Base-by-base conservation (phyloP, 768 basidiomycete species). In the Tulasnella sp. region DNA sequence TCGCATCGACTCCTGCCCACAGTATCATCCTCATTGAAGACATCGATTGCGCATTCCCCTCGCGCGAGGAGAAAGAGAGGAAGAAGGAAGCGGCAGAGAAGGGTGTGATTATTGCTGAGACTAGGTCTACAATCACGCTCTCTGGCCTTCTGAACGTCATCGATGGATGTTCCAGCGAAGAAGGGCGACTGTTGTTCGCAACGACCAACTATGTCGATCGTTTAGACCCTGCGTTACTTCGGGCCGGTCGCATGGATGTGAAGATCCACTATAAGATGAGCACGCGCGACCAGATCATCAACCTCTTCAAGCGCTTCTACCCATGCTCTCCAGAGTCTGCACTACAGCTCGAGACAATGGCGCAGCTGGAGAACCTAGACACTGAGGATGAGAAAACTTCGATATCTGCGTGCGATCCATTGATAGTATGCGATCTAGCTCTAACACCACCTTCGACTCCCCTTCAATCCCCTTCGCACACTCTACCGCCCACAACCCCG, bases 131-230 rank as follows among this genome's bases (percentile, higher is more conserved):
- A 1, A 76, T 81, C 25, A 81, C 79, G 1, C 71, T 83, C 10
- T 78, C 77, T 1, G 80, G 80, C 0, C 66, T 82, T 11, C 65
- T 83, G 31, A 83, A 83, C 64, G 77, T 80, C 3, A 68, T 82
- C 21, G 80, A 83, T 63, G 80, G 81, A 2, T 76, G 80, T 10
- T 78, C 60, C 2, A 79, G 79, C 65, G 79, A 82, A 61, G 80
- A 81, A 64, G 81, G 81, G 10, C 78, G 78, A 60, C 67, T 83
- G 11, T 77, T 81, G 63, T 81, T 83, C 57, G 79, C 80, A 0
- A 83, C 81, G 7, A 80, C 79, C 0, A 81, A 81, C 63, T 74
- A 78, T 60, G 67, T 80, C 17, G 78, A 80, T 53, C 73, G 74
- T 11, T 69, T 82, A 3, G 80, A 82, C 63, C 67, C 77, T 0